These are phyloP conservation scores for Diaporthe destruens DNA, from an alignment of 2,329 filamentous ascomycete species.

Conservation along the genomic window DNA sequence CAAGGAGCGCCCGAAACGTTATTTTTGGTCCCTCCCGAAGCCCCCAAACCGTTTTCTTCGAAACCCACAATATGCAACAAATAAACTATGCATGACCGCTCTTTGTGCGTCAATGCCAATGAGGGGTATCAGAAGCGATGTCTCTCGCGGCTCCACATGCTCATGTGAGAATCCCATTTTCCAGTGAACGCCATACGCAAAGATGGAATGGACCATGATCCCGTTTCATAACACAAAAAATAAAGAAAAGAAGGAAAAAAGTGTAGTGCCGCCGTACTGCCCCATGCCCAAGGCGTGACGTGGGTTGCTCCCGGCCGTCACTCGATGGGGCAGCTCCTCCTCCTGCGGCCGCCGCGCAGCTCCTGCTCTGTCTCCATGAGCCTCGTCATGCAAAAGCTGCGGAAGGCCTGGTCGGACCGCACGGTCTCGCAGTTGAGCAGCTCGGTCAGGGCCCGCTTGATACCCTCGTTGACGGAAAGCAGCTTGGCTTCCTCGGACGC, in stretches of 20 bases:
- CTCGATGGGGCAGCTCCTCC: conserved; percentile 54
- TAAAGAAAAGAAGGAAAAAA: not conserved
- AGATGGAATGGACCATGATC: conserved; percentile 19
- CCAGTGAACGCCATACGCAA: conserved; percentile 35
- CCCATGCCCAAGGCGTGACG: not conserved
- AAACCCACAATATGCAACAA: not conserved
- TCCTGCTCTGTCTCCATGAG: conserved; percentile 73
- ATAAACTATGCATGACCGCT: conserved; percentile 20
- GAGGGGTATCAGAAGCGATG: conserved; percentile 35
- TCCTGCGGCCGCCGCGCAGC: conserved; percentile 64
- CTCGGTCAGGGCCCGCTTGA: conserved; percentile 72
- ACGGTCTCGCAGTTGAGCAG: conserved; percentile 71
- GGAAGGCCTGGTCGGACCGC: conserved; percentile 63
- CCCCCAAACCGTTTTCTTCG: not conserved
- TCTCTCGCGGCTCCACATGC: conserved; percentile 13
- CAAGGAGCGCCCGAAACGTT: not conserved
- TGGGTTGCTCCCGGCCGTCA: conserved; percentile 40
- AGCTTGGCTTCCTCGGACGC: conserved; percentile 66
- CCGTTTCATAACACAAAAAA: too few species aligned
- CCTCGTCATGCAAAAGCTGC: conserved; percentile 70
- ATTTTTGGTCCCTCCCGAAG: not conserved
- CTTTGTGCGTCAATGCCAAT: conserved; percentile 15
- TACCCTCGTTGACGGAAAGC: conserved; percentile 69
- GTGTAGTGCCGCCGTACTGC: not conserved
- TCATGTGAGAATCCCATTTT: conserved; percentile 9